Conservation (phyloP, 805 yeast species). For the Yarrowia hollandica region DNA sequence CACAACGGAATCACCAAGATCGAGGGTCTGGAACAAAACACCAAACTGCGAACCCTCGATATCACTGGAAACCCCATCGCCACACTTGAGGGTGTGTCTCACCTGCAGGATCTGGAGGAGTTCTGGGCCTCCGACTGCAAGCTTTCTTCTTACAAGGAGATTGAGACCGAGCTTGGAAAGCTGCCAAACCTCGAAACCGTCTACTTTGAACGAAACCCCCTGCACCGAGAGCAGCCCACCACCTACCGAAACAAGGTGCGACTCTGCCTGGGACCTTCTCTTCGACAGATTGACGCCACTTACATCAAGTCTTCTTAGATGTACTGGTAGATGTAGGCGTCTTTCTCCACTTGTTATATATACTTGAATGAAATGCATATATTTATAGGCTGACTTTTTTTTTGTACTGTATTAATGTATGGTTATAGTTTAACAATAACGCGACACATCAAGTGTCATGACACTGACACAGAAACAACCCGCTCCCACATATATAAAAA, state of each 20-base stretch:
- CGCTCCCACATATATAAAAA: neutral
- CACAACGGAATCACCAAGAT: slow-evolving; percentile 75
- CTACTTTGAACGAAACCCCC: slow-evolving; percentile 90
- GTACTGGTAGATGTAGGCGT: too few relatives aligned
- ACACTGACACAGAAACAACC: neutral
- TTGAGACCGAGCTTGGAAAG: slow-evolving; percentile 62
- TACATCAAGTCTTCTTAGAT: slow-evolving; percentile 42
- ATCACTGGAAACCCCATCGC: slow-evolving; percentile 72
- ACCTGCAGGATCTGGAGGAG: slow-evolving; percentile 74
- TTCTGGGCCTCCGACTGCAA: slow-evolving; percentile 88
- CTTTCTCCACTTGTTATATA: neutral
- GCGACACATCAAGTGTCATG: neutral
- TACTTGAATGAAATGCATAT: slow-evolving; percentile 18
- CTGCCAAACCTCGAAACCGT: slow-evolving; percentile 76
- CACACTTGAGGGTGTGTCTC: slow-evolving; percentile 62
- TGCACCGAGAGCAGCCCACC: slow-evolving; percentile 70
- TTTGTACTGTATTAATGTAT: too few relatives aligned
- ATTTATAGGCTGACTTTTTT: neutral
- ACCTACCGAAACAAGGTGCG: slow-evolving; percentile 82
- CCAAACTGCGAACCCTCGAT: slow-evolving; percentile 70
- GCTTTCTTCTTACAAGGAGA: slow-evolving; percentile 64
- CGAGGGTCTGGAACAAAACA: slow-evolving; percentile 74
- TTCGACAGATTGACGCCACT: slow-evolving; percentile 89
- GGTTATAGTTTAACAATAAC: neutral
- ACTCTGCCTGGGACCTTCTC: slow-evolving; percentile 66